These are phyloP conservation scores for Pythium aquatile DNA, from an alignment of 352 stramenopile genomes.

Conservation along the genomic window DNA sequence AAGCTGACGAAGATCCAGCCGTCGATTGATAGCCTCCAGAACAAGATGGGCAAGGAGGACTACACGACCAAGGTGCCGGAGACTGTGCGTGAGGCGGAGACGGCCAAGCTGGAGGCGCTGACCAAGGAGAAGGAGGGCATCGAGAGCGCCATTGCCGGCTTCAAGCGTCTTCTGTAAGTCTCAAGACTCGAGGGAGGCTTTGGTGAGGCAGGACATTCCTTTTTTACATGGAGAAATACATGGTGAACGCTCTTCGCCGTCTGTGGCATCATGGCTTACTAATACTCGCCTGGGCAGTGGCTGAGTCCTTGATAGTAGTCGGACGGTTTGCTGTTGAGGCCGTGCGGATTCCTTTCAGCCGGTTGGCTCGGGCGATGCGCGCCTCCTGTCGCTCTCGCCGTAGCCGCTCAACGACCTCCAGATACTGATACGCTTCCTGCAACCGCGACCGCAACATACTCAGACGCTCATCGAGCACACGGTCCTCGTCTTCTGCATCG, in stretches of 20 bases:
- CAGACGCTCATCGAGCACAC: slow-evolving; percentile 46
- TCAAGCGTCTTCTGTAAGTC: slow-evolving; percentile 71
- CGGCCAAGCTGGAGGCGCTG: slow-evolving; percentile 73
- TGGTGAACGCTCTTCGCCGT: background rate
- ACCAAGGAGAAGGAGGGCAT: slow-evolving; percentile 83
- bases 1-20: slow-evolving; percentile 82
- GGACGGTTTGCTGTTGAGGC: background rate
- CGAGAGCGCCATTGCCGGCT: slow-evolving; percentile 68
- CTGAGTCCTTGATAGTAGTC: background rate
- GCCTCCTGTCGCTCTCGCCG: slow-evolving; percentile 35
- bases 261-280: background rate
- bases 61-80: slow-evolving; percentile 81
- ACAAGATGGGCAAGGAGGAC: slow-evolving; percentile 82
- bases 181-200: background rate
- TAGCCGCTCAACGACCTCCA: slow-evolving; percentile 40
- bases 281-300: background rate
- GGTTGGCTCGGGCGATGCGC: slow-evolving; percentile 11
- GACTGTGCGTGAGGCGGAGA: slow-evolving; percentile 74
- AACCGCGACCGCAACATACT: slow-evolving; percentile 32
- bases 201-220: background rate
- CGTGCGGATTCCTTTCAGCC: slow-evolving; percentile 11
- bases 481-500: slow-evolving; percentile 42
- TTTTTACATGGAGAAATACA: slow-evolving; percentile 4
- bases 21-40: slow-evolving; percentile 66
- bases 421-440: slow-evolving; percentile 32